phyloP scores from a whole-genome alignment of 2,329 filamentous ascomycete species.

The Cercospora sojina region DNA sequence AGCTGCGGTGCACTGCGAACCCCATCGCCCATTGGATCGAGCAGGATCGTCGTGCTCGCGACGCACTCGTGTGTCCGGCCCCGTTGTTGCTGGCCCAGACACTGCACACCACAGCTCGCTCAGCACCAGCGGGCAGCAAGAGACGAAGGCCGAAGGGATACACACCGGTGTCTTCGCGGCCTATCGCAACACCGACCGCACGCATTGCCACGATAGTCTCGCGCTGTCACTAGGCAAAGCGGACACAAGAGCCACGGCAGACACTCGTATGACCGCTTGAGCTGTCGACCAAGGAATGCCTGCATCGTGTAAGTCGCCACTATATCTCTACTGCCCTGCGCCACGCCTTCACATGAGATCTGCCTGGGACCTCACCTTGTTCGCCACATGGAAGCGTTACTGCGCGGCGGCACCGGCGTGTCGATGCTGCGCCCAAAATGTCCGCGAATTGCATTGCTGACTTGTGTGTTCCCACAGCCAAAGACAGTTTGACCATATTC shows the following conservation, averaged over 20 bases:
- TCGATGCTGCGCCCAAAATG: constrained; percentile 12
- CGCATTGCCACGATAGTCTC: constrained; percentile 20
- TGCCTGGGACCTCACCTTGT: background rate
- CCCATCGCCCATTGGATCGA: constrained; percentile 21
- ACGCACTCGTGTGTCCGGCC: constrained; percentile 16
- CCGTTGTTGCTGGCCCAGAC: constrained; percentile 22
- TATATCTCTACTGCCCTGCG: constrained; percentile 21
- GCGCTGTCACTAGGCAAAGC: constrained; percentile 20
- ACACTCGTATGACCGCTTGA: constrained; percentile 25
- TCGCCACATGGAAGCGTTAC: background rate
- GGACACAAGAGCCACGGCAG: constrained; percentile 19
- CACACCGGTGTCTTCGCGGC: constrained; percentile 12
- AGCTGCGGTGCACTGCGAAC: constrained; percentile 22
- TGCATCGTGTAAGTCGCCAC: constrained; percentile 33
- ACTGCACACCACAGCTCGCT: constrained; percentile 15
- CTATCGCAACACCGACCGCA: constrained; percentile 2
- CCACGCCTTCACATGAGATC: background rate
- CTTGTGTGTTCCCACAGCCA: constrained; percentile 21
- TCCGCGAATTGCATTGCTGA: constrained; percentile 21
- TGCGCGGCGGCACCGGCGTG: constrained; percentile 6
- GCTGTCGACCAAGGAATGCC: constrained; percentile 31
- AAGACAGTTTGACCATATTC: constrained; percentile 36
- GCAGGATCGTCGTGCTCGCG: constrained; percentile 11
- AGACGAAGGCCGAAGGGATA: constrained; percentile 22
- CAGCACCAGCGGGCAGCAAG: constrained; percentile 17